Conservation (phyloP, 2,329 filamentous ascomycete species). For the Colletotrichum simmondsii region DNA sequence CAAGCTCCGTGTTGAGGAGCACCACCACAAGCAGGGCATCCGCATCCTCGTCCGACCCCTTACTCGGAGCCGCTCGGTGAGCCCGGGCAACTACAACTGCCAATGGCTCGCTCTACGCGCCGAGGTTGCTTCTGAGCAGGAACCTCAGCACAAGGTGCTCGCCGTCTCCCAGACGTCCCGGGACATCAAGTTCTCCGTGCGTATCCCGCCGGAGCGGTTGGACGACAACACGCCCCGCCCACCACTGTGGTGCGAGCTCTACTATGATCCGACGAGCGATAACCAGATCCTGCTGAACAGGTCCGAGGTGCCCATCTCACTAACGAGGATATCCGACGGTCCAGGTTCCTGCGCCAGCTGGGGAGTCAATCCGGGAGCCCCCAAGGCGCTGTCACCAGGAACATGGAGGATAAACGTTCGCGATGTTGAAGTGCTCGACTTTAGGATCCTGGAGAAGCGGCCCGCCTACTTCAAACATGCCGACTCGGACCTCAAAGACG, state of each 20-base stretch:
- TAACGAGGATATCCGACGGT: conserved; percentile 57
- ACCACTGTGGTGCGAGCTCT: conserved; percentile 69
- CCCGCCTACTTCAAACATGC: conserved; percentile 52
- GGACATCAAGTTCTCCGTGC: conserved; percentile 70
- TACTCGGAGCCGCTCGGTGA: conserved; percentile 64
- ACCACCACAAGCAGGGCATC: conserved; percentile 65
- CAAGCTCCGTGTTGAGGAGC: conserved; percentile 60
- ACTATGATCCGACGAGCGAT: conserved; percentile 69
- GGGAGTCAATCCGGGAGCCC: conserved; percentile 53
- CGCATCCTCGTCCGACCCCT: conserved; percentile 68
- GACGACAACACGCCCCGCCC: conserved; percentile 55
- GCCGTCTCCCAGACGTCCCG: conserved; percentile 69
- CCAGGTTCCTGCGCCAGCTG: conserved; percentile 46
- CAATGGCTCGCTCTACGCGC: conserved; percentile 67
- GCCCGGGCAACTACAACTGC: conserved; percentile 63
- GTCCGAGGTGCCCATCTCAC: conserved; percentile 63
- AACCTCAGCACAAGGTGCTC: conserved; percentile 65
- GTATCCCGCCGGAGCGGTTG: conserved; percentile 60
- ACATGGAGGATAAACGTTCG: conserved; percentile 67
- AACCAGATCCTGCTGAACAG: conserved; percentile 67
- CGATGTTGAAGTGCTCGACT: conserved; percentile 63
- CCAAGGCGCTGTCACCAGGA: conserved; percentile 61
- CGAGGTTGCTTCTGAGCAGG: conserved; percentile 60
- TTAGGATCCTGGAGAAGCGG: conserved; percentile 67
- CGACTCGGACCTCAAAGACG: conserved; percentile 34